Evolutionary conservation across 1,139 yeast species (phyloP).

Genomic region (Taiozyma sp.): DNA sequence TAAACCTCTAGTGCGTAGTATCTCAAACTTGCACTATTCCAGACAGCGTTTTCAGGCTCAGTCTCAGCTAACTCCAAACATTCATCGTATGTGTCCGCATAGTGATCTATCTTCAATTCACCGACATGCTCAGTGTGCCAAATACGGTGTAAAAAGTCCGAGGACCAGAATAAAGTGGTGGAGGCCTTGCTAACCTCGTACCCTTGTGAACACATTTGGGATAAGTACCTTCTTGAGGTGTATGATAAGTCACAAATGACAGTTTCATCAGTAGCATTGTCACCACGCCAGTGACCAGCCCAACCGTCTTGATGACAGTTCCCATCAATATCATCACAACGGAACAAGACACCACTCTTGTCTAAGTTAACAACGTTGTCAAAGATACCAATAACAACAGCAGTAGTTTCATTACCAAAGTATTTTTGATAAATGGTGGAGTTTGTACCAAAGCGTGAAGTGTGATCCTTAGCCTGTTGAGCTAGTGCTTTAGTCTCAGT

Average conservation of each 20-base stretch:
- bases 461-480: slow-evolving; percentile 25
- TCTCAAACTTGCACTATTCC: slow-evolving; percentile 18
- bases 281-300: slow-evolving; percentile 36
- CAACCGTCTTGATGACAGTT: slow-evolving; percentile 31
- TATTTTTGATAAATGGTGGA: slow-evolving; percentile 27
- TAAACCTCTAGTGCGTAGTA: slow-evolving; percentile 19
- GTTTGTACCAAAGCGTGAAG: slow-evolving; percentile 24
- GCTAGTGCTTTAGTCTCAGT: slow-evolving; percentile 24
- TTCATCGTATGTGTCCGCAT: slow-evolving; percentile 25
- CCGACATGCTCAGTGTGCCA: slow-evolving; percentile 28
- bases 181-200: slow-evolving; percentile 15
- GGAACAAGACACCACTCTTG: slow-evolving; percentile 27
- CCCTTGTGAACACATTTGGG: slow-evolving; percentile 26
- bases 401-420: slow-evolving; percentile 32
- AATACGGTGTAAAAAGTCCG: slow-evolving; percentile 28
- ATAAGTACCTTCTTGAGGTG: slow-evolving; percentile 22
- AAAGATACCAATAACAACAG: slow-evolving; percentile 32
- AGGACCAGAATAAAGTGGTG: slow-evolving; percentile 23
- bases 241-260: slow-evolving; percentile 30
- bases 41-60: slow-evolving; percentile 15
- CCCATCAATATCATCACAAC: slow-evolving; percentile 35
- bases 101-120: slow-evolving; percentile 26
- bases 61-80: slow-evolving; percentile 21
- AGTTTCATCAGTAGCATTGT: slow-evolving; percentile 31
- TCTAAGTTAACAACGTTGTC: slow-evolving; percentile 28